phyloP scores from a whole-genome alignment of 78 protist genomes.

The Guillardia theta region DNA sequence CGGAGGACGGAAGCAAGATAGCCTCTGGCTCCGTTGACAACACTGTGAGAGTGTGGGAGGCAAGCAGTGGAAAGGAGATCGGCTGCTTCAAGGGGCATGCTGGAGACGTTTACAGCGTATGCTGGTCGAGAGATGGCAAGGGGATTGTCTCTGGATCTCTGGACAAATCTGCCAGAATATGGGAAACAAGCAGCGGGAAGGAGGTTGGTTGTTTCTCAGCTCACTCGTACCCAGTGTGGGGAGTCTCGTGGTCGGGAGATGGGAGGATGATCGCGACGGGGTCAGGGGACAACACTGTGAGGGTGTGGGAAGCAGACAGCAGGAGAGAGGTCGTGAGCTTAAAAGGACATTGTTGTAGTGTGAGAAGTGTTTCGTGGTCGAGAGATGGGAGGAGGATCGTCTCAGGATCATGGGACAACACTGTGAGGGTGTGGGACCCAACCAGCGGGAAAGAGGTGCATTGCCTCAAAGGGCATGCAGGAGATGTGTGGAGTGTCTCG shows the following conservation, averaged over 20 bases:
- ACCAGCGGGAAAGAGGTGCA: background rate
- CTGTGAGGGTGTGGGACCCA: background rate
- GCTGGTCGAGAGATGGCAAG: too few relatives aligned
- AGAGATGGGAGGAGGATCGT: background rate
- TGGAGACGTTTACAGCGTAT: background rate
- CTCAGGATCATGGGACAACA: conserved; percentile 6
- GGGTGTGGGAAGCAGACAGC: background rate
- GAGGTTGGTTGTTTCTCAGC: too few relatives aligned
- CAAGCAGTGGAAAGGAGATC: background rate
- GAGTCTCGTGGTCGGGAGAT: background rate
- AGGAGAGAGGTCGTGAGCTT: background rate
- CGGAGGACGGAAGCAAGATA: background rate
- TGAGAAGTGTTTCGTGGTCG: background rate
- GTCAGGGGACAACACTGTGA: background rate
- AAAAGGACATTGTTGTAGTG: background rate
- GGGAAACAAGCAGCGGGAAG: too few relatives aligned
- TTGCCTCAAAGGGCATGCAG: background rate
- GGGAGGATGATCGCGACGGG: background rate
- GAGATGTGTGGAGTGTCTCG: background rate
- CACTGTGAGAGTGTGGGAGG: background rate
- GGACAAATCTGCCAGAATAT: too few relatives aligned
- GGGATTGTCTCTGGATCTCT: too few relatives aligned
- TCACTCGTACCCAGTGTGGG: too few relatives aligned
- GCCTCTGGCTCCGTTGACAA: background rate
- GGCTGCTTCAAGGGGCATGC: background rate